Conservation (phyloP, 352 stramenopile species). For the Phytophthora multivora region DNA sequence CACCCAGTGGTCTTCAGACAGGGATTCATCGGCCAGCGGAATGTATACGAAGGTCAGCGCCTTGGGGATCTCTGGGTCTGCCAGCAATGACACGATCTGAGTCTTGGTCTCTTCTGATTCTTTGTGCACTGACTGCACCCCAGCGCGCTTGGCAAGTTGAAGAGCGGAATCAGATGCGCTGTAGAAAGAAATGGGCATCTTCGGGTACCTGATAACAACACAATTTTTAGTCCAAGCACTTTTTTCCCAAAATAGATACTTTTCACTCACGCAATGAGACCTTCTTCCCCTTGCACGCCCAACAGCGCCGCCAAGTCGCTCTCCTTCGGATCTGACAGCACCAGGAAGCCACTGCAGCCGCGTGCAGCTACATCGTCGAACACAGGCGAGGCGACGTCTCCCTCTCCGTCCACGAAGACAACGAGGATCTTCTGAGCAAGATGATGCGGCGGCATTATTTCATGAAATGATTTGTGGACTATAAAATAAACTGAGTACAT, state of each 20-base stretch:
- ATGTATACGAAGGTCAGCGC: slow-evolving; percentile 67
- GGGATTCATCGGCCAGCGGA: neutral
- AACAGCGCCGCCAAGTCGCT: slow-evolving; percentile 43
- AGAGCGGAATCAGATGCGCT: slow-evolving; percentile 43
- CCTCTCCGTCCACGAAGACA: slow-evolving; percentile 48
- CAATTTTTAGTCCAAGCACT: neutral
- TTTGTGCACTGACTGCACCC: slow-evolving; percentile 41
- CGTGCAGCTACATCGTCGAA: slow-evolving; percentile 53
- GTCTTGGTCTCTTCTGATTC: slow-evolving; percentile 24
- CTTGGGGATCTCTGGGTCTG: slow-evolving; percentile 39
- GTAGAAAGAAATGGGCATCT: slow-evolving; percentile 68
- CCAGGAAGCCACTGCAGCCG: slow-evolving; percentile 63
- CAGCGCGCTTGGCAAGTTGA: slow-evolving; percentile 34
- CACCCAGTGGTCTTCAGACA: slow-evolving; percentile 46
- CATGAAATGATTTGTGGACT: slow-evolving; percentile 12
- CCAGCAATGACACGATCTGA: slow-evolving; percentile 39
- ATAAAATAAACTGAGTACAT: neutral
- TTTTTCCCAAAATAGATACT: slow-evolving; percentile 4
- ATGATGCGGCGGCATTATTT: slow-evolving; percentile 35
- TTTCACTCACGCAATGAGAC: slow-evolving; percentile 36
- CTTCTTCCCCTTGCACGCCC: slow-evolving; percentile 31
- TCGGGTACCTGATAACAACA: slow-evolving; percentile 48
- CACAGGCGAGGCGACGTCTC: neutral
- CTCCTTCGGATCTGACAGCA: slow-evolving; percentile 34
- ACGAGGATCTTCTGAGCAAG: slow-evolving; percentile 62